Evolutionary conservation across 2,329 filamentous ascomycete genomes (phyloP), one percentile per base, ranked within the genome.

Genomic region (Bipolaris sorokiniana): DNA sequence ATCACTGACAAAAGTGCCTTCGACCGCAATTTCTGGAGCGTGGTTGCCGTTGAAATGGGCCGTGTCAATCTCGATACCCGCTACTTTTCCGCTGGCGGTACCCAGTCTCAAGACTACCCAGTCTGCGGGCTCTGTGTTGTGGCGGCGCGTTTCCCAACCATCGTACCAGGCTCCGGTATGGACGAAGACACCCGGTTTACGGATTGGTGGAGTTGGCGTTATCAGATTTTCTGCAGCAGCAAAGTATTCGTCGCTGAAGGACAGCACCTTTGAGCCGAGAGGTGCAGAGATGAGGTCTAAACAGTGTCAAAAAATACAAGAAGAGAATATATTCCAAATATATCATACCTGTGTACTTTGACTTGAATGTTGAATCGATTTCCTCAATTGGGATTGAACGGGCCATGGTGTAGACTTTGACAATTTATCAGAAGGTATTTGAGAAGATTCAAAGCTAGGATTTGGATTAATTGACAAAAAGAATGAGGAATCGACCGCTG

Each of bases 31-130:
- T 63, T 88, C 88, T 1, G 90, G 90, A 6, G 90, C 91, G 71
- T 94, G 88, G 78, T 94, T 94, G 58, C 91, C 91, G 58, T 84
- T 87, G 82, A 94, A 95, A 80, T 88, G 91, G 48, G 89, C 86
- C 2, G 91, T 94, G 77, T 94, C 90, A 62, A 94, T 83, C 78
- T 94, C 91, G 46, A 93, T 80, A 15, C 91, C 91, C 58, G 85
- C 83, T 26, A 94, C 84, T 15, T 82, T 88, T 45, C 90, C 91
- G 1, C 88, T 90, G 9, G 89, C 80, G 0, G 84, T 83, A n/a
- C 84, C 84, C 0, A 87, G 79, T 42, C 82, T 79, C 56, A 87
- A 79, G 6, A 87, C 80, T 0, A 84, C 84, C 83, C 83, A 88
- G 73, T 88, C 85, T 60, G 81, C 85, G 10, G 81, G 79, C 37